Evolutionary conservation across 2,329 filamentous ascomycete species (phyloP), one percentile per base, ranked within the genome.

Genomic region (Aspergillus pseudoviridinutans): DNA sequence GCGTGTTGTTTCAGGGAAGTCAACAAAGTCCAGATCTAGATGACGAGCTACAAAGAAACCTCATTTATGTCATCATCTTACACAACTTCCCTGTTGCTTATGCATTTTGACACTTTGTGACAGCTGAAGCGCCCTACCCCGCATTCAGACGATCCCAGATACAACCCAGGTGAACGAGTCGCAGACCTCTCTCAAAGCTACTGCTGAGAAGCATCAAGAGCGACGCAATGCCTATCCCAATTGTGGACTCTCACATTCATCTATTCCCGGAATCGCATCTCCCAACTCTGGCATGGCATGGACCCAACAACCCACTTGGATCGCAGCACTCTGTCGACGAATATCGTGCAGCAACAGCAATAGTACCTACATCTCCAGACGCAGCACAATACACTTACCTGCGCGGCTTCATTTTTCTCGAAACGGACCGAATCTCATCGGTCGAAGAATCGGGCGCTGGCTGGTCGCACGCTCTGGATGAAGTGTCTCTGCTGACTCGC

Each of bases 181-280:
- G 32, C 4, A 12, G 29, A 32, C 12, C 12, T 32, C 29, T 32
- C 12, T 5, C 4, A 17, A 38, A 4, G 17, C 32, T 14, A 17
- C 32, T 17, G 14, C 10, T 14, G 52, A 46, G 38, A 47, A 24
- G 41, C 8, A 38, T 42, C 24, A 52, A 17, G 56, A 54, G 41
- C 50, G 14, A 6, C 32, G 58, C 32, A 44, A 73, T 71, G 68
- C 47, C 66, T 1, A 67, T 65, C 51, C 72, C 84, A 28, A 87
- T 96, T 69, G 85, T 97, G 74, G 92, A 97, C 79, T 88, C 91
- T 42, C 93, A 97, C 79, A 88, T 97, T 75, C 92, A 97, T 78
- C 86, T 97, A 68, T 96, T 86, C 79, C 89, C 91, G 49, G 74
- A 79, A 49, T 82, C 83, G 54, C 89, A 93, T 66, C 70, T 89